These are phyloP conservation scores for Exophiala lecanii-corni DNA, from an alignment of 2,329 filamentous ascomycete genomes.

Conservation along the genomic window DNA sequence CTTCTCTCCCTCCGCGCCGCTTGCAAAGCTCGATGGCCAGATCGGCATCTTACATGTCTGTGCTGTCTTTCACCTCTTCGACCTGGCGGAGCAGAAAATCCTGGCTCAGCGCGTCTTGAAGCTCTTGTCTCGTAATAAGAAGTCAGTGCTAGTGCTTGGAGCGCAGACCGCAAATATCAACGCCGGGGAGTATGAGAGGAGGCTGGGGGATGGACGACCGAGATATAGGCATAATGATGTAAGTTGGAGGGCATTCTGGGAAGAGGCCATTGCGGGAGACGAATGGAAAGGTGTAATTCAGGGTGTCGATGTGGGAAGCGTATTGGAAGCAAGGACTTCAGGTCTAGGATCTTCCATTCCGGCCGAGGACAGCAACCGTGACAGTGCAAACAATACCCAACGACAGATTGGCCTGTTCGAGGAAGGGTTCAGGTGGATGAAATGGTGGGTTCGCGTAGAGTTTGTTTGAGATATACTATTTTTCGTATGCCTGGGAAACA, in stretches of 20 bases:
- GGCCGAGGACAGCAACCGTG: background rate
- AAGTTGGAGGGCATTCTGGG: conserved; percentile 53
- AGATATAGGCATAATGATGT: conserved; percentile 34
- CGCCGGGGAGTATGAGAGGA: conserved; percentile 17
- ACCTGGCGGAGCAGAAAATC: conserved; percentile 32
- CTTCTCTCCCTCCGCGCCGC: conserved; percentile 15
- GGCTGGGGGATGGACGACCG: conserved; percentile 12
- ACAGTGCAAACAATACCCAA: conserved; percentile 2
- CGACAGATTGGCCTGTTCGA: conserved; percentile 8
- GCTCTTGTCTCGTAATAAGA: conserved; percentile 12
- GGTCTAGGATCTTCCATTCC: background rate
- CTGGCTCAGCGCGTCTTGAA: conserved; percentile 23
- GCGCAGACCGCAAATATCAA: conserved; percentile 25
- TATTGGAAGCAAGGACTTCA: conserved; percentile 4
- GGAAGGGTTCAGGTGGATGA: conserved; percentile 24
- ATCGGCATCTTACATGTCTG: conserved; percentile 35
- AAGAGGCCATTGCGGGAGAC: conserved; percentile 44
- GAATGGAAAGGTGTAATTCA: conserved; percentile 20
- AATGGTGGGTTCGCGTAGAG: conserved; percentile 24
- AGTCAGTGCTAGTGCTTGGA: conserved; percentile 25
- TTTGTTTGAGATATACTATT: conserved; percentile 13
- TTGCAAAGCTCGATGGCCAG: conserved; percentile 27
- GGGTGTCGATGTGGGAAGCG: conserved; percentile 22
- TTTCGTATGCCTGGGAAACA: no score
- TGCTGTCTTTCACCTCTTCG: conserved; percentile 41